Evolutionary conservation across 2,329 filamentous ascomycete genomes (phyloP).

Genomic region (Botryotinia calthae): DNA sequence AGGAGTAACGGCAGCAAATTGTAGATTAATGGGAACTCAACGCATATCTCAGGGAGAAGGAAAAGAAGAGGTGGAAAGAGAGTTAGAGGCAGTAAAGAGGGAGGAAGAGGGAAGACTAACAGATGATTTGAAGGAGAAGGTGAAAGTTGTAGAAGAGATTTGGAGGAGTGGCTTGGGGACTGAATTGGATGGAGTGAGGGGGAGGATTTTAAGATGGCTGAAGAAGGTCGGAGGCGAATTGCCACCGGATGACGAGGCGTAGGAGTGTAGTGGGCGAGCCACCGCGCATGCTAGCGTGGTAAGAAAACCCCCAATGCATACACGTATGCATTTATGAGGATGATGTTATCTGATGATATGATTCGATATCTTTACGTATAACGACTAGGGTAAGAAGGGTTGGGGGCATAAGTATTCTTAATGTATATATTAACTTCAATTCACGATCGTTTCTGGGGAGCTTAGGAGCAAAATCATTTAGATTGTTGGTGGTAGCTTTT

Average conservation of each 20-base stretch:
- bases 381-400: neutral
- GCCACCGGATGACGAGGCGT: conserved; percentile 57
- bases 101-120: conserved; percentile 71
- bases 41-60: conserved; percentile 43
- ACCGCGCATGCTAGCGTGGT: neutral
- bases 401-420: neutral
- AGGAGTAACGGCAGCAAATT: conserved; percentile 67
- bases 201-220: conserved; percentile 58
- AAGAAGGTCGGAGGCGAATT: conserved; percentile 75
- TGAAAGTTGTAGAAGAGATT: conserved; percentile 83
- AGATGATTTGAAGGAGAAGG: conserved; percentile 88
- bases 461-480: conserved; percentile 2
- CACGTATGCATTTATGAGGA: neutral
- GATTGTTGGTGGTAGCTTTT: conserved; percentile 1
- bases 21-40: conserved; percentile 65
- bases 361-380: neutral
- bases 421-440: conserved; percentile 7
- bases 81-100: conserved; percentile 56
- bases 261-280: neutral
- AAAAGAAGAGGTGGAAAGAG: conserved; percentile 42
- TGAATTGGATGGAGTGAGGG: conserved; percentile 69
- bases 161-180: conserved; percentile 86
- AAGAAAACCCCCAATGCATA: neutral
- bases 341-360: neutral
- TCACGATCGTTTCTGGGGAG: conserved; percentile 6